Evolutionary conservation across 345 rosid species (phyloP).

Genomic region (Citrus australasica): DNA sequence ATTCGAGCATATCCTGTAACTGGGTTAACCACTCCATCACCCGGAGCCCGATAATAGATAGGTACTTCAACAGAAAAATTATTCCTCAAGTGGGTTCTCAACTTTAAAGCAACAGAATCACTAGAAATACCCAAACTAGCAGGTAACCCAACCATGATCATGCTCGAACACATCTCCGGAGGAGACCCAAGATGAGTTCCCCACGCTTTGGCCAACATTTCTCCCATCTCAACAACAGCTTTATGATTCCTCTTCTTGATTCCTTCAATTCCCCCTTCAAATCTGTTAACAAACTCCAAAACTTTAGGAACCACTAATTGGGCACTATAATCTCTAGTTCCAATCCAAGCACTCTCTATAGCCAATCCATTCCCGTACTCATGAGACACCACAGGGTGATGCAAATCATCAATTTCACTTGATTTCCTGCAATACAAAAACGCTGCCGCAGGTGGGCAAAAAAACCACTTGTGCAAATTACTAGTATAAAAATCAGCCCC

Average conservation of each 20-base stretch:
- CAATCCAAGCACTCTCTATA: conserved; percentile 86
- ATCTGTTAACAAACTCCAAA: conserved; percentile 73
- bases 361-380: conserved; percentile 94
- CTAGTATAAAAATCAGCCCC: conserved; percentile 93
- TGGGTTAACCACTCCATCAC: conserved; percentile 46
- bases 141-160: conserved; percentile 93
- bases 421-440: conserved; percentile 74
- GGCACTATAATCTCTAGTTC: conserved; percentile 88
- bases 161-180: conserved; percentile 74
- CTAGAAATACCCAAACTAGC: conserved; percentile 49
- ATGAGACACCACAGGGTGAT: conserved; percentile 91
- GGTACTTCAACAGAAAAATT: conserved; percentile 67
- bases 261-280: conserved; percentile 80
- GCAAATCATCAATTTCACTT: conserved; percentile 38
- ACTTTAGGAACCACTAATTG: conserved; percentile 80
- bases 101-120: conserved; percentile 46
- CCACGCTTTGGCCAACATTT: conserved; percentile 81
- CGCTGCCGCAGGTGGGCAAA: conserved; percentile 89
- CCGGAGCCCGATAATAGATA: conserved; percentile 47
- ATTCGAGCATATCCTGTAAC: conserved; percentile 78
- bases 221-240: conserved; percentile 73
- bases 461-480: conserved; percentile 92
- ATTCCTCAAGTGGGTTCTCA: conserved; percentile 65
- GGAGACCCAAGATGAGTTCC: conserved; percentile 84
- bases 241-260: conserved; percentile 83